phyloP scores from a whole-genome alignment of 1,139 yeast species.

The Yarrowia galli region DNA sequence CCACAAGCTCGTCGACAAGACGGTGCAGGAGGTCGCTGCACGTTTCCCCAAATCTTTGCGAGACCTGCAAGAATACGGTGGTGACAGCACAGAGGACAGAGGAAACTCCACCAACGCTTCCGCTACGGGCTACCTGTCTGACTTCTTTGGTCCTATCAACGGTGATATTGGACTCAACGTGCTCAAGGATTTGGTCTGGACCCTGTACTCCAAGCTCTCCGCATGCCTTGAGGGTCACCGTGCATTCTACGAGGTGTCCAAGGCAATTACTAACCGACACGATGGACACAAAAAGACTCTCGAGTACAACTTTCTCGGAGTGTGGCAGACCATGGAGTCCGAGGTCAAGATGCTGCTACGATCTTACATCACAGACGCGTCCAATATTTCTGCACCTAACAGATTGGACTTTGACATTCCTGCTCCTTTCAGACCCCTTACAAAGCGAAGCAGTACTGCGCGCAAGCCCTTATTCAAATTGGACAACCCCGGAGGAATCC shows the following conservation, averaged over 20 bases:
- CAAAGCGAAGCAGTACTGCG: slow-evolving; percentile 30
- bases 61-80: slow-evolving; percentile 48
- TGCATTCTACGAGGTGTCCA: slow-evolving; percentile 65
- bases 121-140: slow-evolving; percentile 40
- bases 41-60: slow-evolving; percentile 18
- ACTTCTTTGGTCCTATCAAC: slow-evolving; percentile 45
- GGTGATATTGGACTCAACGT: slow-evolving; percentile 64
- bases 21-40: slow-evolving; percentile 34
- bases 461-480: slow-evolving; percentile 21
- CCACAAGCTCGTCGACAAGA: slow-evolving; percentile 58
- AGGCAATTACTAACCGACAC: slow-evolving; percentile 48
- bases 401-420: slow-evolving; percentile 40
- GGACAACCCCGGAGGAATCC: slow-evolving; percentile 15
- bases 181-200: slow-evolving; percentile 73
- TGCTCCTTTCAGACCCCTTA: slow-evolving; percentile 35
- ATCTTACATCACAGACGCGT: slow-evolving; percentile 60
- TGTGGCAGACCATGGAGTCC: slow-evolving; percentile 65
- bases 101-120: slow-evolving; percentile 9
- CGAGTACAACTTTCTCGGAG: slow-evolving; percentile 58
- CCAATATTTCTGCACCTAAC: slow-evolving; percentile 40
- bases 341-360: slow-evolving; percentile 65
- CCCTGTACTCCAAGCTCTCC: slow-evolving; percentile 67
- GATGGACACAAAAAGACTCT: slow-evolving; percentile 42
- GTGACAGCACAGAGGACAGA: slow-evolving; percentile 7
- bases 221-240: slow-evolving; percentile 75